These are phyloP conservation scores for Triangularia setosa DNA, from an alignment of 2,329 filamentous ascomycete genomes.

Conservation along the genomic window DNA sequence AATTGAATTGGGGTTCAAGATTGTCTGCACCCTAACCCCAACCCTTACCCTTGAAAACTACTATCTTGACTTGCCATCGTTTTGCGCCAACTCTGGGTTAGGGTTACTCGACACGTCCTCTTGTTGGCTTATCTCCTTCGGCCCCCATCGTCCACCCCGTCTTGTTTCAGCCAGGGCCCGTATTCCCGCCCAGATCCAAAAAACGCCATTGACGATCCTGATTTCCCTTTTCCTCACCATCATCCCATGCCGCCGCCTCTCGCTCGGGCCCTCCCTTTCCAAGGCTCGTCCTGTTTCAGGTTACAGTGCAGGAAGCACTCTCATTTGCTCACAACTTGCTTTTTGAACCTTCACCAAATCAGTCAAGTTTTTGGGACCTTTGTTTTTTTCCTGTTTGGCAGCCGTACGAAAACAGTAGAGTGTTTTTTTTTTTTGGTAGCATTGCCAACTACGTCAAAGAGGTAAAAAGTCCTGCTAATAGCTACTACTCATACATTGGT, in stretches of 20 bases:
- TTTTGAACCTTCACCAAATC: background rate
- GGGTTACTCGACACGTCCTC: background rate
- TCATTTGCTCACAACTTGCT: conserved; percentile 7
- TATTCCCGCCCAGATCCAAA: background rate
- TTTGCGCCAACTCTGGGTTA: background rate
- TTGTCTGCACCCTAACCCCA: background rate
- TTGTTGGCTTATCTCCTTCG: background rate
- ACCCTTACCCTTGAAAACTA: background rate
- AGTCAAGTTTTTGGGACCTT: background rate
- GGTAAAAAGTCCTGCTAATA: background rate
- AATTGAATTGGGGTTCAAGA: conserved; percentile 11
- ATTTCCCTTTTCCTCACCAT: background rate
- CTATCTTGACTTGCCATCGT: background rate
- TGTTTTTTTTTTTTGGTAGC: background rate
- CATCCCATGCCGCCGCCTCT: background rate
- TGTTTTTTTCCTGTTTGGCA: background rate
- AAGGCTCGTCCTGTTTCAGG: conserved; percentile 11
- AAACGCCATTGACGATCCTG: conserved; percentile 5
- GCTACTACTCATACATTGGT: background rate
- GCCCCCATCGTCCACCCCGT: background rate
- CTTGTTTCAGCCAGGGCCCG: background rate
- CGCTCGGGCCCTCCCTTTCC: background rate
- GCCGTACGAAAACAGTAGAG: background rate
- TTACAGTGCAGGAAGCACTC: conserved; percentile 4
- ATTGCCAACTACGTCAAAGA: background rate